Evolutionary conservation across 2,329 filamentous ascomycete species (phyloP).

Genomic region (Apiospora saccharicola): DNA sequence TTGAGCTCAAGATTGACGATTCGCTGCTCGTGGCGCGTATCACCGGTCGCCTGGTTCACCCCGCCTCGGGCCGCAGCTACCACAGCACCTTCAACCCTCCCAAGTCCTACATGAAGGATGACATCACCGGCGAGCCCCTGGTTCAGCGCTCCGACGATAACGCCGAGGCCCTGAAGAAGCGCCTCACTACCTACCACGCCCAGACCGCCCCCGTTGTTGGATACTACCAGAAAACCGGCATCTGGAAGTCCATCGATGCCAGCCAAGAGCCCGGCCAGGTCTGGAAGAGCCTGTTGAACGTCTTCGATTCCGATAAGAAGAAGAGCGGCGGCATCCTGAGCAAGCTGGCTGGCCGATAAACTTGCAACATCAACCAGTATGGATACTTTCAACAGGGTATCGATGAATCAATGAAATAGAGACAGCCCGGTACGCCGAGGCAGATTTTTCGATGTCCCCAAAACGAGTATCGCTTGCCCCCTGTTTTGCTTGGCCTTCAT

Average conservation of each 20-base stretch:
- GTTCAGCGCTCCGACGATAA: constrained; percentile 98
- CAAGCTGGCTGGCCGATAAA: constrained; percentile 46
- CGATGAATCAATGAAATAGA: constrained; percentile 10
- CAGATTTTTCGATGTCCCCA: not conserved
- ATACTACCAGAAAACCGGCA: constrained; percentile 97
- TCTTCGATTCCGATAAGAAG: constrained; percentile 75
- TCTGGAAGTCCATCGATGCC: constrained; percentile 95
- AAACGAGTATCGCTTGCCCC: not conserved
- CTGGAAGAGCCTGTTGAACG: constrained; percentile 88
- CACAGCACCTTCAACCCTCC: constrained; percentile 99
- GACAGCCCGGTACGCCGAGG: not conserved
- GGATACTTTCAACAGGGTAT: not conserved
- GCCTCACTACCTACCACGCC: constrained; percentile 88
- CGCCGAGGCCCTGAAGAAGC: constrained; percentile 93
- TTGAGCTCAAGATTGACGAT: constrained; percentile 98
- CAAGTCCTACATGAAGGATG: constrained; percentile 92
- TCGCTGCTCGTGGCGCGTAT: constrained; percentile 92
- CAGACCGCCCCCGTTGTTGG: constrained; percentile 92
- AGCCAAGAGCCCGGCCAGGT: constrained; percentile 95
- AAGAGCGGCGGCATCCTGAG: constrained; percentile 53
- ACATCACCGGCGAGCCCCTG: constrained; percentile 94
- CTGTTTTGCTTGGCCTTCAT: not conserved
- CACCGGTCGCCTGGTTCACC: constrained; percentile 94
- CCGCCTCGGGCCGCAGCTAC: constrained; percentile 94
- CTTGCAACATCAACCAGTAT: not conserved